Evolutionary conservation across 345 rosid species (phyloP).

Genomic region (Reutealis trisperma): DNA sequence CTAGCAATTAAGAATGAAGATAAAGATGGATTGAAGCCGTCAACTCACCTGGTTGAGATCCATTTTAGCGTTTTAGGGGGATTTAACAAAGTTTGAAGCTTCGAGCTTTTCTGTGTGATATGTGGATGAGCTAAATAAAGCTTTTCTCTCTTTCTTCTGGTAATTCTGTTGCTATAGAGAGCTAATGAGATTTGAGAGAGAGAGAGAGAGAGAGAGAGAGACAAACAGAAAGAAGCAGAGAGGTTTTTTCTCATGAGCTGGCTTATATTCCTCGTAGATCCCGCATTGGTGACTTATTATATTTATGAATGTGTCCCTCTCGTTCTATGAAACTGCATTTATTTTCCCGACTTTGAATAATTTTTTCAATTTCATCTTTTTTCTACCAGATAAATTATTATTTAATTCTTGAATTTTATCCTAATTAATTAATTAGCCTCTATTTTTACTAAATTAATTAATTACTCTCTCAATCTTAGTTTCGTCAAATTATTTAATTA

Average conservation of each 20-base stretch:
- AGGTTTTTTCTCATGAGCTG: not conserved
- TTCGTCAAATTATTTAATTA: no score
- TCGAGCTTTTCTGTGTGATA: not conserved
- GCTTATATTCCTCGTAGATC: not conserved
- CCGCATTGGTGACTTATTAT: not conserved
- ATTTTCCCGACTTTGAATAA: not conserved
- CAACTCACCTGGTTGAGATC: slow-evolving; percentile 48
- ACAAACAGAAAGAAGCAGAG: not conserved
- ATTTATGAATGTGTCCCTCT: slow-evolving; percentile 13
- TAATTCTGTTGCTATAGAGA: not conserved
- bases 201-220: not conserved
- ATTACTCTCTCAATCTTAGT: no score
- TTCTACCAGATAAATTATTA: no score
- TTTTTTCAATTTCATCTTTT: not conserved
- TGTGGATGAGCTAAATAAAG: not conserved
- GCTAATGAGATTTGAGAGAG: no score
- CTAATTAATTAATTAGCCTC: no score
- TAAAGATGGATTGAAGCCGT: not conserved
- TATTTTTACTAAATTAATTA: no score
- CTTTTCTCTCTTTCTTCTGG: not conserved
- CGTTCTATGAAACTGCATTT: not conserved
- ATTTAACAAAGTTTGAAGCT: not conserved
- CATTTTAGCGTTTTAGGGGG: slow-evolving; percentile 20
- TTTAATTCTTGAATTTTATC: no score
- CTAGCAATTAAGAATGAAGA: not conserved